These are phyloP conservation scores for Chrysoporthe austroafricana DNA, from an alignment of 2,329 filamentous ascomycete species.

Conservation along the genomic window DNA sequence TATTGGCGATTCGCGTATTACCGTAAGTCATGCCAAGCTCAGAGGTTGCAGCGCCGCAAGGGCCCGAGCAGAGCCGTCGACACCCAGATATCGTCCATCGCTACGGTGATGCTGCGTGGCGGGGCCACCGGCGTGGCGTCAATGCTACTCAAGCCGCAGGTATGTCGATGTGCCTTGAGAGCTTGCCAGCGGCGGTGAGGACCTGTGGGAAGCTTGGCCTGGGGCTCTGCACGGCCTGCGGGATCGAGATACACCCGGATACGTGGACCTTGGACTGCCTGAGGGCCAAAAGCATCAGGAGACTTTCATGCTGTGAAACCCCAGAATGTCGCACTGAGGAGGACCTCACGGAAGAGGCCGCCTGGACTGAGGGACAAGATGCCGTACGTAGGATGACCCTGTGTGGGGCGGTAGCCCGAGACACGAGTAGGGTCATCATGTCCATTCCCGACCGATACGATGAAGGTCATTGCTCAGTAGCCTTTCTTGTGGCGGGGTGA, in stretches of 20 bases:
- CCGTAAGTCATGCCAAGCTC: slow-evolving; percentile 3
- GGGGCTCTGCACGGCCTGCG: neutral
- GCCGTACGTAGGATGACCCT: neutral
- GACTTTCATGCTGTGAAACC: neutral
- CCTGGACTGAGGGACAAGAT: neutral
- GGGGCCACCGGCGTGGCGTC: neutral
- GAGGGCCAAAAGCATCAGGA: neutral
- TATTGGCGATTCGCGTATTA: slow-evolving; percentile 1
- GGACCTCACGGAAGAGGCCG: neutral
- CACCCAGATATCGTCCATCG: neutral
- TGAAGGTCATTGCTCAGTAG: too few relatives aligned
- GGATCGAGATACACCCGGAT: neutral
- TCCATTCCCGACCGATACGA: too few relatives aligned
- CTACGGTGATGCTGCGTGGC: neutral
- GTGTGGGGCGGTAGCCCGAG: too few relatives aligned
- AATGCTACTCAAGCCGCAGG: neutral
- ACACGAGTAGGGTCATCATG: neutral
- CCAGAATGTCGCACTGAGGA: neutral
- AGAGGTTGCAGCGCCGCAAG: neutral
- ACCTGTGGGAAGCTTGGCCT: neutral
- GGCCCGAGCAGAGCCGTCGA: neutral
- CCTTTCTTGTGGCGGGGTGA: too few relatives aligned
- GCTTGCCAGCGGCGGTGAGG: neutral
- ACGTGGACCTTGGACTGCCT: neutral
- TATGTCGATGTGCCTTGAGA: neutral